Evolutionary conservation across 2,329 filamentous ascomycete genomes (phyloP).

Genomic region (Aspergillus sp.): DNA sequence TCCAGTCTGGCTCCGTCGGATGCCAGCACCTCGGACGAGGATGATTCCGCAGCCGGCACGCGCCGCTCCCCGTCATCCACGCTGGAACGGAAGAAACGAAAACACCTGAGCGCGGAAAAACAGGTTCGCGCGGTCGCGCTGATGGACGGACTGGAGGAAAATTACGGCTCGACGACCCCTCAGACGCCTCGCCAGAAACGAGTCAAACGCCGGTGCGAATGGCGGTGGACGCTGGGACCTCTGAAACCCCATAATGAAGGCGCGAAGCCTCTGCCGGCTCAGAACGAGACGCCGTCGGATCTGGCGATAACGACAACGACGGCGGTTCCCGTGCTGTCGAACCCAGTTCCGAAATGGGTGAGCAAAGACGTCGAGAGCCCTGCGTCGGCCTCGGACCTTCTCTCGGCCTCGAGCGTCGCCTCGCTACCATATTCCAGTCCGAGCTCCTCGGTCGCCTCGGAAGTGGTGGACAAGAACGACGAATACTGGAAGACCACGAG

Average conservation of each 20-base stretch:
- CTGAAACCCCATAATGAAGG: conserved; percentile 24
- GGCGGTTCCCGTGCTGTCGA: not conserved
- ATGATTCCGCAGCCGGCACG: conserved; percentile 17
- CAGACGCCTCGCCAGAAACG: conserved; percentile 55
- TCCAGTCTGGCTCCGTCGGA: conserved; percentile 29
- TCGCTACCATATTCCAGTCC: conserved; percentile 9
- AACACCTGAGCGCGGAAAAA: conserved; percentile 30
- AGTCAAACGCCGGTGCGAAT: conserved; percentile 54
- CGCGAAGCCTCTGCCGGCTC: conserved; percentile 1
- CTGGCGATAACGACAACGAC: not conserved
- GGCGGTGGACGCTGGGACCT: conserved; percentile 58
- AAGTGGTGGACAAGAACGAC: conserved; percentile 1
- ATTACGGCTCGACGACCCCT: conserved; percentile 45
- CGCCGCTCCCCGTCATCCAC: conserved; percentile 13
- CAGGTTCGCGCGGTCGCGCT: conserved; percentile 42
- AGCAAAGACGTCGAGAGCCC: conserved; percentile 6
- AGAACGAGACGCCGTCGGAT: conserved; percentile 6
- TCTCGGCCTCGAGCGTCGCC: conserved; percentile 4
- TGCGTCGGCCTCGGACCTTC: conserved; percentile 5
- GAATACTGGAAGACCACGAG: conserved; percentile 6
- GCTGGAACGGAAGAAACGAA: conserved; percentile 38
- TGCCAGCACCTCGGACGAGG: conserved; percentile 34
- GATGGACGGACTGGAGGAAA: conserved; percentile 45
- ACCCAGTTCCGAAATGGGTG: not conserved
- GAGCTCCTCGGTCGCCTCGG: conserved; percentile 8